Base-by-base conservation (phyloP, 1,284 basidiomycete genomes). In the Ganoderma sinense region DNA sequence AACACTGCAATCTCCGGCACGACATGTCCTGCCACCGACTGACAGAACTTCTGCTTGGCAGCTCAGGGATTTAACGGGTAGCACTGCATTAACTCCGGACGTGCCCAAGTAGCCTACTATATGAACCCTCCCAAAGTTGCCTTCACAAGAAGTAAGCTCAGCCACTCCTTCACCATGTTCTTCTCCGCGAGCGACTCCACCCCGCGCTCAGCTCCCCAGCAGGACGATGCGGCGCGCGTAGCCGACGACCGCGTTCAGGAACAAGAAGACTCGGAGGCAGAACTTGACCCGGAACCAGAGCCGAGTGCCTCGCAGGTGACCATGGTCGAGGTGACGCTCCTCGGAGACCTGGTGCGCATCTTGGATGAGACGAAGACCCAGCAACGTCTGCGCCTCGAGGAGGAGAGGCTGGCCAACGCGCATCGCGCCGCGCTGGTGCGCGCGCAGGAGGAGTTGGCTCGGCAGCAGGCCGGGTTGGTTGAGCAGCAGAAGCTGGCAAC, bases 311-410 rank as follows among this genome's bases (percentile, higher is more conserved):
- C 48, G 11, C 48, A 51, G 48, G 48, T 51, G 48, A 51, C 48
- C 48, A 56, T 56, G 53, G 66, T 67, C 26, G 60, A 67, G 29
- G 66, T 58, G 51, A 67, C 66, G 39, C 58, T 67, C 48, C 58
- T 70, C 23, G 66, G 55, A 6, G 56, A 61, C 31, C 69, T 67
- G n/a, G 66, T 53, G 20, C 65, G 65, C 61, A 56, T 60, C 40
- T 45, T 70, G 40, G 4, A 18, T 48, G n/a, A 63, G 2, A 53
- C 51, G 11, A 45, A 59, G n/a, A 26, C 36, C 33, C 61, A 62
- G 40, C 69, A 70, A 26, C 41, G 29, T 26, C 58, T 66, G 23
- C 45, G 53, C 26, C 36, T 65, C 59, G 65, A 64, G 51, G 58
- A 70, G 40, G 51, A 63, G 51, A 29, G 61, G 62, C 56, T 41